phyloP scores from a whole-genome alignment of 2,329 filamentous ascomycete genomes.

The Colletotrichum kahawae region DNA sequence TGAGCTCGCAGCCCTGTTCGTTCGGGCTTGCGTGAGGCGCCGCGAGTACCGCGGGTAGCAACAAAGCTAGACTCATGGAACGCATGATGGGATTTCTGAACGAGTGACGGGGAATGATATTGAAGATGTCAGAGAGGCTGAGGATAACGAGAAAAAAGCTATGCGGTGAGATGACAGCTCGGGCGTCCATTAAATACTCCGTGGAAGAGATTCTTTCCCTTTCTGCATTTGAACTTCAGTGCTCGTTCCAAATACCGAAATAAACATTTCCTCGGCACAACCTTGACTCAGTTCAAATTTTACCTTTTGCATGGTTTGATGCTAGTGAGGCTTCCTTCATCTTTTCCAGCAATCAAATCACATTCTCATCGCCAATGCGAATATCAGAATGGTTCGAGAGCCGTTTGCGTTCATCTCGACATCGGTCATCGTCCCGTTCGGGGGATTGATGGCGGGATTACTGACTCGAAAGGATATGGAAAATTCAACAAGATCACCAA shows the following conservation, averaged over 20 bases:
- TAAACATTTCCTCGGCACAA: background rate
- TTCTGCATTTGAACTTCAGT: accelerated
- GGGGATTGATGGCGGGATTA: background rate
- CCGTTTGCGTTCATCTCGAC: background rate
- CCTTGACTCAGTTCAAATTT: background rate
- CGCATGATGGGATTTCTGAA: background rate
- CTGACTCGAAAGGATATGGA: background rate
- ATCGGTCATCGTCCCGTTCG: accelerated
- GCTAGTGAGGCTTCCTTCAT: background rate
- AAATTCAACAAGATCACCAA: background rate
- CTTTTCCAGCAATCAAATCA: background rate
- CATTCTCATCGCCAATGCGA: background rate
- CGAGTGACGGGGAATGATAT: background rate
- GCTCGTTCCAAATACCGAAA: accelerated
- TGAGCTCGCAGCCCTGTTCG: background rate
- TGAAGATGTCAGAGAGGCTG: background rate
- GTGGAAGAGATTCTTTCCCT: background rate
- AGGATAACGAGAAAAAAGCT: background rate
- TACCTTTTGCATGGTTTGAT: accelerated
- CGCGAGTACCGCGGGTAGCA: accelerated
- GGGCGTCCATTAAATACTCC: background rate
- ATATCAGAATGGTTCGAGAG: background rate
- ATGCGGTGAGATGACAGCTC: accelerated
- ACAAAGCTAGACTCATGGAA: background rate
- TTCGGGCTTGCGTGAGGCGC: background rate